Percentiles rank a stretch among this genome's conserved stretches.
Conservation (phyloP, 345 rosid species). For the Physaria fendleri region DNA sequence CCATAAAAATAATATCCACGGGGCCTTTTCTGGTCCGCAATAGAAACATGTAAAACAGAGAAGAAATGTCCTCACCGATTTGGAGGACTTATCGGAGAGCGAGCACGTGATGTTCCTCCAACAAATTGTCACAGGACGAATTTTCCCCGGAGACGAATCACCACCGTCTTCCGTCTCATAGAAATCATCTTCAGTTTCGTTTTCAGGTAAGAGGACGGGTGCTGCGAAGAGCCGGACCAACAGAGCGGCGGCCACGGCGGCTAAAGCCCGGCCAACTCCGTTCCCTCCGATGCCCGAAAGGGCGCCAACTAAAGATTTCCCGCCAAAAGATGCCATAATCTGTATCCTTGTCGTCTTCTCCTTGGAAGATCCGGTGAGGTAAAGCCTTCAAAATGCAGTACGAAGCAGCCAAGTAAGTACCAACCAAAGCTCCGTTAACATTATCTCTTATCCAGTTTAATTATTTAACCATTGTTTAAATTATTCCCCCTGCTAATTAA, state of each 20-base stretch:
- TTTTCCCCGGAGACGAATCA: conserved; percentile 43
- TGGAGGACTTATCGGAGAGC: conserved; percentile 64
- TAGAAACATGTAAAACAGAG: conserved; percentile 10
- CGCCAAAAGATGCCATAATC: conserved; percentile 56
- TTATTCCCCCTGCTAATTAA: neutral
- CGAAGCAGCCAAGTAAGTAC: conserved; percentile 8
- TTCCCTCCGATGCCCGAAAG: conserved; percentile 60
- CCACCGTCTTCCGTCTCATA: conserved; percentile 27
- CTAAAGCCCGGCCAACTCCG: conserved; percentile 57
- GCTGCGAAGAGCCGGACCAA: conserved; percentile 71
- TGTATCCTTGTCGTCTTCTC: conserved; percentile 23
- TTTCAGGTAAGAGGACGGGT: conserved; percentile 53
- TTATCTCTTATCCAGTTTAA: conserved; percentile 9
- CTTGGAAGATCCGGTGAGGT: conserved; percentile 24
- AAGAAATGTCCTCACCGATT: conserved; percentile 47
- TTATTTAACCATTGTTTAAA: conserved; percentile 18
- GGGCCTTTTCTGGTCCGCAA: neutral
- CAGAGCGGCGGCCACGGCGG: conserved; percentile 73
- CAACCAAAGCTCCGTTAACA: conserved; percentile 14
- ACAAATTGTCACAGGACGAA: conserved; percentile 67
- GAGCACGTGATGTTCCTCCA: conserved; percentile 88
- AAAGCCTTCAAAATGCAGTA: conserved; percentile 1
- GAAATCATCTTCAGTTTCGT: conserved; percentile 34
- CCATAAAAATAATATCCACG: neutral
- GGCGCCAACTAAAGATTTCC: conserved; percentile 54